These are phyloP conservation scores for Lactifluus echinatus DNA, from an alignment of 768 basidiomycete species.

Conservation along the genomic window DNA sequence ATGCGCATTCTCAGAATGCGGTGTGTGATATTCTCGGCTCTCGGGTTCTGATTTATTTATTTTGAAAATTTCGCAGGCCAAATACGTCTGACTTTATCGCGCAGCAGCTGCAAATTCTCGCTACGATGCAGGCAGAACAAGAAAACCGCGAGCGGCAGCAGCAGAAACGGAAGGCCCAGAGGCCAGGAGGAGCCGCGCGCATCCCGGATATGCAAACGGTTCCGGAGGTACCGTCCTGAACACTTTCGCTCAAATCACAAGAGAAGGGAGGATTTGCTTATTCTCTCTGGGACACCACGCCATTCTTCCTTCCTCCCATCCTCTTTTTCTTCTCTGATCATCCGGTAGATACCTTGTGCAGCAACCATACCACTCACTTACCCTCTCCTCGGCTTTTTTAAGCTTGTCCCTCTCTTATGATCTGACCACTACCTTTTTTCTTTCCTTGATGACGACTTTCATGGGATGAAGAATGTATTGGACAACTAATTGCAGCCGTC, in stretches of 20 bases:
- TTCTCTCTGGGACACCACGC: background rate
- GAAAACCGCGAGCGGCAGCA: constrained; percentile 59
- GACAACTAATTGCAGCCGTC: background rate
- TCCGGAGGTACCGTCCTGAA: constrained; percentile 21
- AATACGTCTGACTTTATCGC: constrained; percentile 80
- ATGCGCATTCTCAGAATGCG: constrained; percentile 94
- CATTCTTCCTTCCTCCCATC: background rate
- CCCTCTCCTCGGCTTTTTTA: background rate
- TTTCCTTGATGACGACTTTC: constrained; percentile 1
- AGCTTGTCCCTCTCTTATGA: background rate
- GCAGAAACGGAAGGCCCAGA: constrained; percentile 49
- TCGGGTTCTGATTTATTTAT: background rate
- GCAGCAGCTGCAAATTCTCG: constrained; percentile 77
- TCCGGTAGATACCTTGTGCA: constrained; percentile 25
- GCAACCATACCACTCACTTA: constrained; percentile 23
- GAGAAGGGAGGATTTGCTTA: background rate
- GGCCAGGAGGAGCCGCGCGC: constrained; percentile 33
- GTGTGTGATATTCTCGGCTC: constrained; percentile 40
- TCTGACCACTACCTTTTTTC: background rate
- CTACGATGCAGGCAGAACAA: constrained; percentile 75
- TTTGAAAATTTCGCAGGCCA: constrained; percentile 37
- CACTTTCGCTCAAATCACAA: constrained; percentile 11
- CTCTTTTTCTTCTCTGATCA: background rate
- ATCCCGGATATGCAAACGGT: constrained; percentile 26
- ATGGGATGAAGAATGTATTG: background rate